Evolutionary conservation across 2,329 filamentous ascomycete genomes (phyloP), one percentile per base, ranked within the genome.

Genomic region (Pestalotiopsis sp.): DNA sequence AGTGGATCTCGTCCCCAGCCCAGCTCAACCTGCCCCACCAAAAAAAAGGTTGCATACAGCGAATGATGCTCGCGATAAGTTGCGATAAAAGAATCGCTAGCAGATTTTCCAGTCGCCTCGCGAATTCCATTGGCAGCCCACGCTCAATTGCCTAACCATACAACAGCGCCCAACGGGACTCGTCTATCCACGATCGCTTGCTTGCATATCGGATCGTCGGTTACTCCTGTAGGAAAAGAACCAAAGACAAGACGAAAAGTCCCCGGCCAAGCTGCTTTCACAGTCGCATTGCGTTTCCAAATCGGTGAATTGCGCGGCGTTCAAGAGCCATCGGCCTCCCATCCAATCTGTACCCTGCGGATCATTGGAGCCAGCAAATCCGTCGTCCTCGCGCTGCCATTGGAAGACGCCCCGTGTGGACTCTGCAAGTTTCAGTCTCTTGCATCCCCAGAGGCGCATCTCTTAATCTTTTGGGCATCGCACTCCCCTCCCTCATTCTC

Each of bases 331-430:
- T 63, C 27, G 57, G 57, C 27, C n/a, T 14, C 12, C 14, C 31
- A 56, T 23, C 39, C 39, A 49, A 65, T 65, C 62, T 45, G n/a
- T 66, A 25, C 64, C 20, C 45, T 27, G 52, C 59, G 31, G 23
- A 67, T 59, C 36, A 67, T 61, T 67, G 65, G 65, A 67, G 65
- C 65, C 65, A 67, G 57, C 65, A n/a, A 67, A 67, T 67, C 65
- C 17, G 39, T 31, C 56, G 12, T 36, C 31, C 31, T n/a, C 52
- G 52, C 39, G 4, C 23, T 67, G 23, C 65, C 66, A 67, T 67
- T 67, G 66, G 66, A 67, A 67, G 57, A 52, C 39, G 17, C 11
- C 38, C 11, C n/a, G 27, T 39, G 65, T 67, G 65, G 59, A 25
- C 58, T 62, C 66, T 63, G 66, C 66, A 67, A 67, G 57, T 67